Evolutionary conservation across 257 asterid species (phyloP).

Genomic region (Nicotiana obtusifolia): DNA sequence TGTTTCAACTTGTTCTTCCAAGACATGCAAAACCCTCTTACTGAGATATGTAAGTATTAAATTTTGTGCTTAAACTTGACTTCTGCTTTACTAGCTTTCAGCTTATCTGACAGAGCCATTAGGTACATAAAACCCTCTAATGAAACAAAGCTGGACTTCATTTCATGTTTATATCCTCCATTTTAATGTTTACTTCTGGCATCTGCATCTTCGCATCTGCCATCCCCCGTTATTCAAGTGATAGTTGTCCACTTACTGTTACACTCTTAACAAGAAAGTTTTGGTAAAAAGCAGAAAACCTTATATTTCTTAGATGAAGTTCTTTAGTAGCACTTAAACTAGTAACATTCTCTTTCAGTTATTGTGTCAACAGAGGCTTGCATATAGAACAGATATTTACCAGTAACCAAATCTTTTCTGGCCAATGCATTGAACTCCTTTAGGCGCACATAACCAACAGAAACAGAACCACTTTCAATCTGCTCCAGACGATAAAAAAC

Average conservation of each 20-base stretch:
- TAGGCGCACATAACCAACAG: slow-evolving; percentile 91
- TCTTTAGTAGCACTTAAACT: not conserved
- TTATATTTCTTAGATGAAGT: not conserved
- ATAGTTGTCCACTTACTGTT: not conserved
- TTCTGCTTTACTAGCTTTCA: not conserved
- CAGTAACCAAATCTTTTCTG: slow-evolving; percentile 82
- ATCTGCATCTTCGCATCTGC: not conserved
- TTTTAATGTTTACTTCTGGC: not conserved
- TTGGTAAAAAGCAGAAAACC: not conserved
- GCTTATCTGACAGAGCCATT: not conserved
- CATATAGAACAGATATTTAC: slow-evolving; percentile 29
- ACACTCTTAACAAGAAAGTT: not conserved
- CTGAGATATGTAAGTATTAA: not conserved
- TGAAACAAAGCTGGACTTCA: not conserved
- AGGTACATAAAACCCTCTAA: not conserved
- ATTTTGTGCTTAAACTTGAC: slow-evolving; percentile 2
- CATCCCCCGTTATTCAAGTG: not conserved
- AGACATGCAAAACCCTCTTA: not conserved
- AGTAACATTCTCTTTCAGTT: not conserved
- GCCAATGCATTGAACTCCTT: slow-evolving; percentile 99
- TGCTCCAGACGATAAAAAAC: slow-evolving; percentile 86
- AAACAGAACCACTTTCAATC: slow-evolving; percentile 43
- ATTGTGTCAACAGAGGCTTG: not conserved
- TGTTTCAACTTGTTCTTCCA: not conserved
- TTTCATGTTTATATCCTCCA: not conserved